Evolutionary conservation across 164 flowering plant genomes (phyloP).

Genomic region (Houttuynia cordata): DNA sequence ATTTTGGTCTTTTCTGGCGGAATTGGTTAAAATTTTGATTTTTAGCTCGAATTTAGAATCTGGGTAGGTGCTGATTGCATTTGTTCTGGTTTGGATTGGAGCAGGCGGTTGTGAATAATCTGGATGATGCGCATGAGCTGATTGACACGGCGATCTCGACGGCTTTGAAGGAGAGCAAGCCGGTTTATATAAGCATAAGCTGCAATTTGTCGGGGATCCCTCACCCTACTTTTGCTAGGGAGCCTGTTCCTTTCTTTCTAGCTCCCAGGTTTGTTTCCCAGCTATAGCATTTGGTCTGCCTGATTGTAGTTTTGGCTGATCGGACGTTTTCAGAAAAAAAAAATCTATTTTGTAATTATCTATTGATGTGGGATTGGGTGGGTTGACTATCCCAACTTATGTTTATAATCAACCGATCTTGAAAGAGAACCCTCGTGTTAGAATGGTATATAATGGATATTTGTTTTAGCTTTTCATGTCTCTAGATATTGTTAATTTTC

Average conservation of each 20-base stretch:
- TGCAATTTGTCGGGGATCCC: conserved; percentile 74
- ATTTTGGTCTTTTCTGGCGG: not conserved
- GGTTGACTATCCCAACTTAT: no score
- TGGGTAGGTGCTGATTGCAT: no score
- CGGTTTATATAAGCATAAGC: conserved; percentile 73
- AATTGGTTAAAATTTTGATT: no score
- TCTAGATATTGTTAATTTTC: not conserved
- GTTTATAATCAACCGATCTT: no score
- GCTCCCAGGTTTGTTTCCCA: conserved; percentile 43
- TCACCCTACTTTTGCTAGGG: conserved; percentile 67
- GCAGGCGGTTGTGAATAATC: conserved; percentile 66
- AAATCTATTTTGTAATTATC: no score
- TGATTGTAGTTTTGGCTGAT: not conserved
- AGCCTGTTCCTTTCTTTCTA: conserved; percentile 64
- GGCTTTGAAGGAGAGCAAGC: conserved; percentile 80
- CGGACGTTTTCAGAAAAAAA: not conserved
- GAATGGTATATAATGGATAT: not conserved
- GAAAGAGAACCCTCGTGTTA: no score
- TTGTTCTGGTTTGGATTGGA: not conserved
- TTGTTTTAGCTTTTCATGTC: not conserved
- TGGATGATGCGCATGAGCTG: conserved; percentile 85
- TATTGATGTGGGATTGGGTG: no score
- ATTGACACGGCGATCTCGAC: conserved; percentile 81
- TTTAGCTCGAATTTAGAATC: no score
- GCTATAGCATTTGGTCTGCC: not conserved